Conservation (phyloP, 345 rosid species). For the Syzygium aromaticum region DNA sequence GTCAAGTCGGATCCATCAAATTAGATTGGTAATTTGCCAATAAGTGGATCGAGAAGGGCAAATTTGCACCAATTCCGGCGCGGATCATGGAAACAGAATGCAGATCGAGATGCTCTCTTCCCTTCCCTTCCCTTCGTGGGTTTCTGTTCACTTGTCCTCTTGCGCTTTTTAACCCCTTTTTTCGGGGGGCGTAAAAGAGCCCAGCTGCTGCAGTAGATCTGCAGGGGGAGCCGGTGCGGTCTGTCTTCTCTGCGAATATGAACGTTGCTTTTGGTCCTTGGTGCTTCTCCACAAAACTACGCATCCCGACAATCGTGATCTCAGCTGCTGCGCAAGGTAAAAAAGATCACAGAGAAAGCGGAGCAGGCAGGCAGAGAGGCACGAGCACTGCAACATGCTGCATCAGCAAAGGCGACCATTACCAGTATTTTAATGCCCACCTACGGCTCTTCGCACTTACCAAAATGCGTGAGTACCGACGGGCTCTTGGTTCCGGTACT, state of each 20-base stretch:
- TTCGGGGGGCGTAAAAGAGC: neutral
- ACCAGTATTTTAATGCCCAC: neutral
- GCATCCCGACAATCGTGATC: neutral
- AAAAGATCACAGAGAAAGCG: neutral
- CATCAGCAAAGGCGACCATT: neutral
- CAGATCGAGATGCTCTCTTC: neutral
- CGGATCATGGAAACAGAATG: neutral
- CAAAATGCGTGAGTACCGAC: neutral
- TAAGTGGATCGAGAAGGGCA: neutral
- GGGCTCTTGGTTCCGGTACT: neutral
- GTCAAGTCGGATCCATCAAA: neutral
- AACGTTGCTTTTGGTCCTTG: neutral
- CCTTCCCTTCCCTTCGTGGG: neutral
- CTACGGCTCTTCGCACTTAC: neutral
- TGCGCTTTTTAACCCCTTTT: neutral
- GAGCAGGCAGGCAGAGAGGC: neutral
- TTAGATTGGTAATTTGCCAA: neutral
- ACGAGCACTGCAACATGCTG: neutral
- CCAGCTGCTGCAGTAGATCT: neutral
- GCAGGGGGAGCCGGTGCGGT: neutral
- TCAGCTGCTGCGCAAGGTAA: neutral
- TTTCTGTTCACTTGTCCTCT: neutral
- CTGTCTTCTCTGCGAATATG: conserved; percentile 1
- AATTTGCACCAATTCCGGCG: neutral
- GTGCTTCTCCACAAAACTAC: neutral